These are phyloP conservation scores for Pseudocercospora macadamiae DNA, from an alignment of 2,329 filamentous ascomycete species.

Conservation along the genomic window DNA sequence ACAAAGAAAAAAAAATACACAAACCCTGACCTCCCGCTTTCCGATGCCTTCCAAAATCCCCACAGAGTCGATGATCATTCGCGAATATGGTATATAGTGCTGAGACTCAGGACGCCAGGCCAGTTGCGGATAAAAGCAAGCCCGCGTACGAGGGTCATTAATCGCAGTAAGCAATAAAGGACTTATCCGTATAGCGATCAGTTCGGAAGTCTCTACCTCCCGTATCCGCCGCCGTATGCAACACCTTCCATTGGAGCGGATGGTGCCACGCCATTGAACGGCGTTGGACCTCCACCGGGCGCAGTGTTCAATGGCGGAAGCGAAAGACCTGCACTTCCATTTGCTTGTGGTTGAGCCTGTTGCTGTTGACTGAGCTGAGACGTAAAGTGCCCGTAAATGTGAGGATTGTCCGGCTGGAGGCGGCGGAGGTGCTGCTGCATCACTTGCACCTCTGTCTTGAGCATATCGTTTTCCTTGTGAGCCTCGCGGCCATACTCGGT, in stretches of 20 bases:
- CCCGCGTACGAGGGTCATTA: not conserved
- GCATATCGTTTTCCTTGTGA: conserved; percentile 51
- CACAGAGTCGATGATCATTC: conserved; percentile 16
- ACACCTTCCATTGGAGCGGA: conserved; percentile 53
- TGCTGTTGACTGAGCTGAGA: conserved; percentile 46
- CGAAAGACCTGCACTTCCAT: conserved; percentile 33
- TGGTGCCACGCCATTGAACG: conserved; percentile 36
- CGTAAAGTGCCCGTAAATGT: conserved; percentile 53
- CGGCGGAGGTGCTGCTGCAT: conserved; percentile 52
- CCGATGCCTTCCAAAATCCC: conserved; percentile 7
- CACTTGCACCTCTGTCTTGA: conserved; percentile 51
- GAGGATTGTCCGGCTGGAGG: conserved; percentile 49
- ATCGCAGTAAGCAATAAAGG: conserved; percentile 5
- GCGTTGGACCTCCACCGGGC: conserved; percentile 27
- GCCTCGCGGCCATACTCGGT: conserved; percentile 47
- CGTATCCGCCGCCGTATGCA: conserved; percentile 42
- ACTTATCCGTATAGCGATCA: not conserved
- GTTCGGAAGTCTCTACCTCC: conserved; percentile 21
- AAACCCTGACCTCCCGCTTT: not conserved
- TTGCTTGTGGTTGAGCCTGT: conserved; percentile 36
- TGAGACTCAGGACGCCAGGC: conserved; percentile 20
- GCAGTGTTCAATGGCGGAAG: conserved; percentile 42
- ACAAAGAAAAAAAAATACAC: not conserved
- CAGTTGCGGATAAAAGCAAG: conserved; percentile 9
- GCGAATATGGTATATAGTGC: conserved; percentile 29